Percentiles rank a stretch among this genome's conserved stretches.
These are phyloP conservation scores for Babesia divergens DNA, from an alignment of 169 alveolate genomes.

Conservation along the genomic window DNA sequence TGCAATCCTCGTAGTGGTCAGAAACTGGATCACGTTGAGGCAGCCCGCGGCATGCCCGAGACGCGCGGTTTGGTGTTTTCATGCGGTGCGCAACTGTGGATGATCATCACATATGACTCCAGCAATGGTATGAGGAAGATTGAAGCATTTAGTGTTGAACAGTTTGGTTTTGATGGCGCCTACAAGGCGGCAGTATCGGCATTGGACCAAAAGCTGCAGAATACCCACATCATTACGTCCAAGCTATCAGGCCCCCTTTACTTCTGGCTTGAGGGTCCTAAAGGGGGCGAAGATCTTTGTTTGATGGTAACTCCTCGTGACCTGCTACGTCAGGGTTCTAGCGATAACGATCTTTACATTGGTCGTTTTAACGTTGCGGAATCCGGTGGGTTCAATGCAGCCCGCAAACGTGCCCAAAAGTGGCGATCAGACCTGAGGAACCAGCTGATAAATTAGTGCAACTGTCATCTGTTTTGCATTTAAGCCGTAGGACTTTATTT, in stretches of 20 bases:
- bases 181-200: conserved; percentile 41
- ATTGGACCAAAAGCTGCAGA: conserved; percentile 18
- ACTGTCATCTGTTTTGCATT: neutral
- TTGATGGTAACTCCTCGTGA: conserved; percentile 36
- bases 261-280: conserved; percentile 47
- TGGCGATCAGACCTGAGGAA: conserved; percentile 43
- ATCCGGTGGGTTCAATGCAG: conserved; percentile 53
- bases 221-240: conserved; percentile 24
- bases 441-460: neutral
- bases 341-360: conserved; percentile 29
- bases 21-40: conserved; percentile 26
- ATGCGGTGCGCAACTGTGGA: conserved; percentile 58
- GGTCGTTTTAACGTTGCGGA: conserved; percentile 40
- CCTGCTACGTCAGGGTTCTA: conserved; percentile 28
- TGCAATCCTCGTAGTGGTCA: conserved; percentile 20
- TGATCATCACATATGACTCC: conserved; percentile 35
- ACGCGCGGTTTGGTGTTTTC: conserved; percentile 52
- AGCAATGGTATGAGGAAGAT: conserved; percentile 14
- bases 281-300: conserved; percentile 4
- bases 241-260: conserved; percentile 60
- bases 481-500: no score
- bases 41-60: conserved; percentile 36
- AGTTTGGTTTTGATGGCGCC: conserved; percentile 41
- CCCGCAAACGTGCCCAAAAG: conserved; percentile 50
- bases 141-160: conserved; percentile 25